These are phyloP conservation scores for Nicotiana noctiflora DNA, from an alignment of 257 asterid genomes.

Conservation along the genomic window DNA sequence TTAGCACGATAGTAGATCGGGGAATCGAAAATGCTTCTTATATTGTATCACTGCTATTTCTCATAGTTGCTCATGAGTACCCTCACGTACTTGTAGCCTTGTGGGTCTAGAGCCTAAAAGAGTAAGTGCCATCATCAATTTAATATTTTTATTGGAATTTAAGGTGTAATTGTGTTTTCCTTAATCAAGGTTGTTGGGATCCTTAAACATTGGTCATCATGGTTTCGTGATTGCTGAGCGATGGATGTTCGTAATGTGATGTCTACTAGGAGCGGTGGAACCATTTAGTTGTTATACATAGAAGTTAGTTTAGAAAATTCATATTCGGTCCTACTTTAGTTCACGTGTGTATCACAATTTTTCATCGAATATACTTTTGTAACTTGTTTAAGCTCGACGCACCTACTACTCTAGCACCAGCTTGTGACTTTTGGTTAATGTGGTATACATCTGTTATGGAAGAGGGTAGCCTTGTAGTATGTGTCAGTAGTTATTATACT, in stretches of 20 bases:
- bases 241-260: slow-evolving; percentile 78
- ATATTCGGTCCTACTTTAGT: neutral
- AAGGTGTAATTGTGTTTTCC: too few relatives aligned
- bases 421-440: slow-evolving; percentile 92
- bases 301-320: slow-evolving; percentile 39
- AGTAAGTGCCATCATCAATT: too few relatives aligned
- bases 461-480: too few relatives aligned
- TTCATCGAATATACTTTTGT: neutral
- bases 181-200: too few relatives aligned
- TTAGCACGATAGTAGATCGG: too few relatives aligned
- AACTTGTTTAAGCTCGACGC: slow-evolving; percentile 62
- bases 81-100: too few relatives aligned
- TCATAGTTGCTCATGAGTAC: too few relatives aligned
- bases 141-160: too few relatives aligned
- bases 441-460: slow-evolving; percentile 57
- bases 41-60: too few relatives aligned
- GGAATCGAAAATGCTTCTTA: too few relatives aligned
- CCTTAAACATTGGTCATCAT: slow-evolving; percentile 16
- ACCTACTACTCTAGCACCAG: slow-evolving; percentile 84
- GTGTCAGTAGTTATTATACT: too few relatives aligned
- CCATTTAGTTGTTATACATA: slow-evolving; percentile 88
- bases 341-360: neutral
- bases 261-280: slow-evolving; percentile 93
- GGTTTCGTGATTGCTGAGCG: slow-evolving; percentile 91
- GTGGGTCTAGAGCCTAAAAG: too few relatives aligned